Evolutionary conservation across 495 filamentous ascomycete species (phyloP).

Genomic region (Poronia punctata): DNA sequence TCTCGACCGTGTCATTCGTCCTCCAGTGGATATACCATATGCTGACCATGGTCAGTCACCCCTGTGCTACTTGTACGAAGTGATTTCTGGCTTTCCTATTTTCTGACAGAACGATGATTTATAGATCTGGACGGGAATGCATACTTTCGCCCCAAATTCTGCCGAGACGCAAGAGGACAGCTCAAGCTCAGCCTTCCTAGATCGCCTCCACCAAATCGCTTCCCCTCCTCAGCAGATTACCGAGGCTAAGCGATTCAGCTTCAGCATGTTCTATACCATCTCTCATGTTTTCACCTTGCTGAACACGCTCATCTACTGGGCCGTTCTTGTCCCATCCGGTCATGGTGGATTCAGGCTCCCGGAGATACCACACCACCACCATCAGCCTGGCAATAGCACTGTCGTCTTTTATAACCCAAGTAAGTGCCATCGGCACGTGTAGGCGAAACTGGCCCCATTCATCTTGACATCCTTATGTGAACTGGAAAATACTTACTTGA

Average conservation of each 20-base stretch:
- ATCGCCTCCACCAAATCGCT: constrained; percentile 23
- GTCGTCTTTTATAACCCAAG: constrained; percentile 13
- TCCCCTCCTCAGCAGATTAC: constrained; percentile 31
- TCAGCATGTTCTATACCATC: constrained; percentile 45
- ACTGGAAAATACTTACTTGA: not conserved
- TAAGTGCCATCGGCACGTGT: constrained; percentile 12
- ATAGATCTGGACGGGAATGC: constrained; percentile 44
- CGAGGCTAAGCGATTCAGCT: constrained; percentile 31
- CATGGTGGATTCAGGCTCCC: constrained; percentile 25
- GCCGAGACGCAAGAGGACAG: constrained; percentile 12
- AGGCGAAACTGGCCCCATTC: not conserved
- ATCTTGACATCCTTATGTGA: not conserved
- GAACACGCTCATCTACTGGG: constrained; percentile 43
- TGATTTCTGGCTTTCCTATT: not conserved
- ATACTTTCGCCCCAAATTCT: constrained; percentile 36
- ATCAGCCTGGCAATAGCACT: constrained; percentile 3
- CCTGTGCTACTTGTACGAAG: not conserved
- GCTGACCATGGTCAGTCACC: constrained; percentile 21
- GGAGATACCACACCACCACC: constrained; percentile 12
- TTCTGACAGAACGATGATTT: constrained; percentile 3
- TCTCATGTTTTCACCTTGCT: constrained; percentile 38
- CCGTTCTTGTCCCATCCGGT: constrained; percentile 30
- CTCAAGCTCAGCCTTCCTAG: not conserved
- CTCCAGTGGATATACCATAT: constrained; percentile 39
- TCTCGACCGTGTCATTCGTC: constrained; percentile 37